These are phyloP conservation scores for Trichoderma reesei DNA, from an alignment of 495 filamentous ascomycete genomes.

Conservation along the genomic window DNA sequence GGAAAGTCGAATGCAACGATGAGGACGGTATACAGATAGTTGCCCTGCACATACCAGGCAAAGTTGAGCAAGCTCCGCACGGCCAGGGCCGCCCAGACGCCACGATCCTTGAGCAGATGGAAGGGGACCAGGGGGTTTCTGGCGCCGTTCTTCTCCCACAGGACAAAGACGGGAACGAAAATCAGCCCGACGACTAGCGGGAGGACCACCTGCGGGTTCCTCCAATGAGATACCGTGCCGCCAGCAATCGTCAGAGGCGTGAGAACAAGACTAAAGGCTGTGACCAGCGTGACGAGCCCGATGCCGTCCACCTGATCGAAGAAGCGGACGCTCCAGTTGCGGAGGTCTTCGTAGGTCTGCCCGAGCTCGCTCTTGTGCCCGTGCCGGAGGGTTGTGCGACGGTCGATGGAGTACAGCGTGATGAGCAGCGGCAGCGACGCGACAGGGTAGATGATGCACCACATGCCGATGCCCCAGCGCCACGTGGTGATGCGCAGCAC, in stretches of 20 bases:
- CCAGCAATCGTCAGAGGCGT: conserved; percentile 51
- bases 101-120: conserved; percentile 48
- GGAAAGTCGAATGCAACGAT: conserved; percentile 10
- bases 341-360: conserved; percentile 8
- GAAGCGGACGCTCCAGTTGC: conserved; percentile 36
- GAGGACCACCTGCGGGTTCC: conserved; percentile 42
- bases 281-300: conserved; percentile 47
- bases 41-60: conserved; percentile 11
- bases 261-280: conserved; percentile 51
- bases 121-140: conserved; percentile 51
- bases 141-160: conserved; percentile 49
- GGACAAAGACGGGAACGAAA: conserved; percentile 45
- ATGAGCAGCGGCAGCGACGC: conserved; percentile 41
- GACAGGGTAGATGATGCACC: conserved; percentile 46
- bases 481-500: conserved; percentile 40
- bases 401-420: conserved; percentile 42
- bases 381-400: conserved; percentile 25
- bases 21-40: conserved; percentile 12
- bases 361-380: conserved; percentile 33
- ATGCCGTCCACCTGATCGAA: conserved; percentile 48
- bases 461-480: conserved; percentile 54
- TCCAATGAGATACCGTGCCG: conserved; percentile 39
- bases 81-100: conserved; percentile 38
- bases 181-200: conserved; percentile 47
- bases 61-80: conserved; percentile 10